Evolutionary conservation across 140 eudicot species (phyloP), one percentile per base, ranked within the genome.

Genomic region (Erigeron philadelphicus): DNA sequence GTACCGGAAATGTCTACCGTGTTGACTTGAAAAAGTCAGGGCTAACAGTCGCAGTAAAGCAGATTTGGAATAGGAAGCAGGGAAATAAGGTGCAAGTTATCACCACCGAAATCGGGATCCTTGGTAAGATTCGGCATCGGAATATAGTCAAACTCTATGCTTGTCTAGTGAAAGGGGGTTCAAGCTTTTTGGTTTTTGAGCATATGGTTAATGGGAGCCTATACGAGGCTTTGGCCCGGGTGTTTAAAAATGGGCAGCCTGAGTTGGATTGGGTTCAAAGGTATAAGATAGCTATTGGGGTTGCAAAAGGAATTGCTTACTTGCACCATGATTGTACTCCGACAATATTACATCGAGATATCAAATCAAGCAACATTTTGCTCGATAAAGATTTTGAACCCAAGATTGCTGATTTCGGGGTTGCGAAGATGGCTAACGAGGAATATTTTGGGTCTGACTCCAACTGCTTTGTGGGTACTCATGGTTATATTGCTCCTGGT

Each of bases 401-500:
- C 0, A 92, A 88, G 72, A 71, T 92, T 69, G 95, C 98, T 3
- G 98, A 92, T 80, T 92, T 92, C 50, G 98, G 98, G 52, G 85
- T 83, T 12, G 98, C 96, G 6, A 86, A 77, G 79, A 66, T 82
- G 11, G 67, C 76, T 0, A 84, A 83, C 45, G 66, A 68, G 15
- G 78, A 86, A 45, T 46, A 76, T 7, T 67, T 46, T 11, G 96
- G 84, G 67, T 79, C 88, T 11, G 88, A 84, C 8, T 41, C 72
- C 50, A 85, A 85, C 75, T 79, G 81, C 46, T 84, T 92, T 47
- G 92, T 86, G 8, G 96, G 98, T 56, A 92, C 98, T 40, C 93
- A 92, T 80, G 98, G 98, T 58, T 92, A 92, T 73, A 84, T 92
- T 12, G 98, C 96, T 8, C 98, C 98, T 4, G 98, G 98, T 88